phyloP scores from a whole-genome alignment of 768 basidiomycete genomes.

The Multifurca ochricompacta region DNA sequence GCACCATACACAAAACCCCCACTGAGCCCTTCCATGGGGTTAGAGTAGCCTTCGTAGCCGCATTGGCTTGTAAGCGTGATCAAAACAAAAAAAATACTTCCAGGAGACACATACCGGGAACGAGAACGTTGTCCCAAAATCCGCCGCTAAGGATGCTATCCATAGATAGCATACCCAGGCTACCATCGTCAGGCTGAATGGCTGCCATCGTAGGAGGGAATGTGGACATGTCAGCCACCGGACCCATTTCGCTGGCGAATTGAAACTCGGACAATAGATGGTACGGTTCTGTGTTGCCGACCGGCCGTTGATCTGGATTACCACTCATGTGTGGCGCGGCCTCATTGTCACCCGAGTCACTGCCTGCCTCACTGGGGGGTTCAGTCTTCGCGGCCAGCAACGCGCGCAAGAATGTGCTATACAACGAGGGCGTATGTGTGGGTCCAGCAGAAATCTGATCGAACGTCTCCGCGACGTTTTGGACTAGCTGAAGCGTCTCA shows the following conservation, averaged over 20 bases:
- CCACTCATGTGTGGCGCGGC: conserved; percentile 4
- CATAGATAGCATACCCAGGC: conserved; percentile 57
- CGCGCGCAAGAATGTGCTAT: conserved; percentile 74
- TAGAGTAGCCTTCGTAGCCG: conserved; percentile 54
- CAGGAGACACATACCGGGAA: conserved; percentile 61
- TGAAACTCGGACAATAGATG: conserved; percentile 50
- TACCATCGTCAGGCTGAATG: conserved; percentile 33
- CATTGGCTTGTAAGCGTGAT: conserved; percentile 7
- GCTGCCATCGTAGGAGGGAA: conserved; percentile 86
- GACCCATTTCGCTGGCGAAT: conserved; percentile 79
- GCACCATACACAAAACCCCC: conserved; percentile 83
- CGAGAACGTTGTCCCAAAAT: conserved; percentile 85
- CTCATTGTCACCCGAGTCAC: conserved; percentile 9
- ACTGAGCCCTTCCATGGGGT: conserved; percentile 72
- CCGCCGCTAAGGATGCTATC: conserved; percentile 70
- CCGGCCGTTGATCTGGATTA: conserved; percentile 9
- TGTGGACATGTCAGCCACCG: conserved; percentile 70
- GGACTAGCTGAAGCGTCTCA: conserved; percentile 59
- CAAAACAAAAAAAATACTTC: conserved; percentile 1
- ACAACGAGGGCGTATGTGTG: conserved; percentile 84
- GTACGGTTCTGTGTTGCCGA: conserved; percentile 3
- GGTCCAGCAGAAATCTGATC: conserved; percentile 71
- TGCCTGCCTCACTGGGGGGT: conserved; percentile 17
- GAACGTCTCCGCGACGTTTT: conserved; percentile 74
- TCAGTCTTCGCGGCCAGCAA: conserved; percentile 52